These are phyloP conservation scores for Clausena lansium DNA, from an alignment of 345 rosid genomes.

Conservation along the genomic window DNA sequence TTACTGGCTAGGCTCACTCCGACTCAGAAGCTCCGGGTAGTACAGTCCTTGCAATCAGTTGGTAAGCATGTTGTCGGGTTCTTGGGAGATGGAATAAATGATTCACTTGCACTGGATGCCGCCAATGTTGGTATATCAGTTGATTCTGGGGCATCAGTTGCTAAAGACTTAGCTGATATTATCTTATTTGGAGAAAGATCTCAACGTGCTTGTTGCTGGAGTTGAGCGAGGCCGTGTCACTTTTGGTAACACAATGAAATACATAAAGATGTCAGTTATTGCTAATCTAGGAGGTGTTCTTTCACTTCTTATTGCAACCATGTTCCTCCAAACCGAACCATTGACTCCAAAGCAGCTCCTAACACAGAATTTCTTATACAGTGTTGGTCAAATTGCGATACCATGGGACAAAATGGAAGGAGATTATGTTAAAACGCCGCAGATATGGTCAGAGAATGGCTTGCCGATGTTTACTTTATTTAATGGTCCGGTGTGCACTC, in stretches of 20 bases:
- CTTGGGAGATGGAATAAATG: conserved; percentile 68
- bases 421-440: conserved; percentile 54
- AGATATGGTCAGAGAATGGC: conserved; percentile 43
- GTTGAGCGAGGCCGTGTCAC: conserved; percentile 66
- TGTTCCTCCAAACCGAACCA: conserved; percentile 53
- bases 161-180: conserved; percentile 66
- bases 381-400: conserved; percentile 60
- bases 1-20: conserved; percentile 68
- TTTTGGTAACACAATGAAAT: conserved; percentile 71
- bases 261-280: conserved; percentile 67
- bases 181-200: conserved; percentile 71
- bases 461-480: conserved; percentile 55
- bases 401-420: conserved; percentile 79
- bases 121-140: conserved; percentile 70
- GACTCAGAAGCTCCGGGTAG: conserved; percentile 61
- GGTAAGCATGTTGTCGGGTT: conserved; percentile 60
- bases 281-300: conserved; percentile 56
- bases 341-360: conserved; percentile 64
- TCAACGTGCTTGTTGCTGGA: conserved; percentile 65
- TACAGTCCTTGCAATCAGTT: conserved; percentile 55
- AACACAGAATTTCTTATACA: conserved; percentile 53
- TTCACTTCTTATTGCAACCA: conserved; percentile 57
- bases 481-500: conserved; percentile 60
- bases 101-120: conserved; percentile 66
- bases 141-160: conserved; percentile 64